phyloP scores from a whole-genome alignment of 1,139 yeast species.

The Taphrina wiesneri region DNA sequence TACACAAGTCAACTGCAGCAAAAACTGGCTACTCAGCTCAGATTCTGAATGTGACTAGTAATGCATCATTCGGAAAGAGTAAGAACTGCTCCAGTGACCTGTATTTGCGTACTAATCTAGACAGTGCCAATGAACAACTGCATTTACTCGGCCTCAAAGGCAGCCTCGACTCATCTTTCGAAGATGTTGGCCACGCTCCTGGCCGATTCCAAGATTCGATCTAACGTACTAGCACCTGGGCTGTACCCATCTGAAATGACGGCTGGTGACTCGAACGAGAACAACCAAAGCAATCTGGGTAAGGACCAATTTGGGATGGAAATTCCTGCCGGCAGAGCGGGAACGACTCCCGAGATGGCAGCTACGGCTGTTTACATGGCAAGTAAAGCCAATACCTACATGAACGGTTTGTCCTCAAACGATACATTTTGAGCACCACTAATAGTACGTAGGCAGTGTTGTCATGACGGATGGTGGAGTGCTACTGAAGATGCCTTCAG shows the following conservation, averaged over 20 bases:
- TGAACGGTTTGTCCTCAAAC: slow-evolving; percentile 33
- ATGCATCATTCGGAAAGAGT: slow-evolving; percentile 39
- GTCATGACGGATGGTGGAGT: slow-evolving; percentile 40
- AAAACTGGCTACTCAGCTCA: slow-evolving; percentile 38
- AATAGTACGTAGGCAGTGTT: not conserved
- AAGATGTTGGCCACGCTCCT: slow-evolving; percentile 39
- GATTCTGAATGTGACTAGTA: slow-evolving; percentile 38
- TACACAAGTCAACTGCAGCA: slow-evolving; percentile 28
- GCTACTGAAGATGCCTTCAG: slow-evolving; percentile 36
- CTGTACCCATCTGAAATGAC: slow-evolving; percentile 40
- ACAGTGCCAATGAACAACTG: slow-evolving; percentile 11
- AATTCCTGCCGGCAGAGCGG: slow-evolving; percentile 39
- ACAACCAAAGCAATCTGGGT: slow-evolving; percentile 28
- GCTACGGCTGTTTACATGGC: slow-evolving; percentile 39
- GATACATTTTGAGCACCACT: not conserved
- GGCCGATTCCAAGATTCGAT: slow-evolving; percentile 38
- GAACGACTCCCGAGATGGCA: slow-evolving; percentile 39
- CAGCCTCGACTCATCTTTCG: slow-evolving; percentile 39
- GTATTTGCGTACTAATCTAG: not conserved
- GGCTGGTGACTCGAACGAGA: slow-evolving; percentile 26
- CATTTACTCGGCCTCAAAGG: slow-evolving; percentile 38
- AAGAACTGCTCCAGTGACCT: not conserved
- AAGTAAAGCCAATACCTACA: slow-evolving; percentile 38
- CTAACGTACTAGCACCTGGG: slow-evolving; percentile 39
- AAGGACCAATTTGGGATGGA: slow-evolving; percentile 25